phyloP scores from a whole-genome alignment of 73 alveolate species.

The Stentor roeselii region DNA sequence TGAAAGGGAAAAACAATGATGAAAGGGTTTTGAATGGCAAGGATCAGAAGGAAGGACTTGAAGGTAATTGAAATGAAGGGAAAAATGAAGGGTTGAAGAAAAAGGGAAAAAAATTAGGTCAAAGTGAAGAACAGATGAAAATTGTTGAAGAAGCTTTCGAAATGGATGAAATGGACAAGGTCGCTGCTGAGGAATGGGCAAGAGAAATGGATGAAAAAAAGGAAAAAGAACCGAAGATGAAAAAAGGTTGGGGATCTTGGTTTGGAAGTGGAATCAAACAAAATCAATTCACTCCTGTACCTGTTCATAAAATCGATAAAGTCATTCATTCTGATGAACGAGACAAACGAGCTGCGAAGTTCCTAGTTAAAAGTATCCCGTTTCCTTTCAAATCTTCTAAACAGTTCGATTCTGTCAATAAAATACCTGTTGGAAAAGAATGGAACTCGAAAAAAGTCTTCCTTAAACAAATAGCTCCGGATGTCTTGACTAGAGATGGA shows the following conservation, averaged over 20 bases:
- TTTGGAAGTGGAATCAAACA: slow-evolving; percentile 16
- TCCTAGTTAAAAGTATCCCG: slow-evolving; percentile 1
- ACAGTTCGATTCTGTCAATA: slow-evolving; percentile 11
- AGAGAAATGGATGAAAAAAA: slow-evolving; percentile 12
- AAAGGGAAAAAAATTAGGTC: not conserved
- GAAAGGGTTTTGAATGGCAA: not conserved
- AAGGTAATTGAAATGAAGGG: too few relatives aligned
- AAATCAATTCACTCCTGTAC: not conserved
- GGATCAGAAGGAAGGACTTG: too few relatives aligned
- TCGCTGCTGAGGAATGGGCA: slow-evolving; percentile 31
- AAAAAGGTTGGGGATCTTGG: slow-evolving; percentile 30
- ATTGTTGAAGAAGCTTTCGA: slow-evolving; percentile 12
- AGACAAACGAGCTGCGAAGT: slow-evolving; percentile 24
- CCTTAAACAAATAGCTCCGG: slow-evolving; percentile 4
- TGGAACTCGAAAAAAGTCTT: slow-evolving; percentile 19
- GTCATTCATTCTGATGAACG: slow-evolving; percentile 1
- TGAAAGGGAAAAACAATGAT: not conserved
- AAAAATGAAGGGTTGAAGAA: too few relatives aligned
- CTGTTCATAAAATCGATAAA: slow-evolving; percentile 13
- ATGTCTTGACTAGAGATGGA: slow-evolving; percentile 20
- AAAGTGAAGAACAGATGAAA: not conserved
- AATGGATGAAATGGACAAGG: slow-evolving; percentile 19
- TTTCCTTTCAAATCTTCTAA: slow-evolving; percentile 24
- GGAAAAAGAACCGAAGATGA: not conserved
- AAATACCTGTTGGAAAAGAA: slow-evolving; percentile 25